Base-by-base conservation (phyloP, 192 early-diverging fungal species). In the Tieghemiomyces parasiticus region DNA sequence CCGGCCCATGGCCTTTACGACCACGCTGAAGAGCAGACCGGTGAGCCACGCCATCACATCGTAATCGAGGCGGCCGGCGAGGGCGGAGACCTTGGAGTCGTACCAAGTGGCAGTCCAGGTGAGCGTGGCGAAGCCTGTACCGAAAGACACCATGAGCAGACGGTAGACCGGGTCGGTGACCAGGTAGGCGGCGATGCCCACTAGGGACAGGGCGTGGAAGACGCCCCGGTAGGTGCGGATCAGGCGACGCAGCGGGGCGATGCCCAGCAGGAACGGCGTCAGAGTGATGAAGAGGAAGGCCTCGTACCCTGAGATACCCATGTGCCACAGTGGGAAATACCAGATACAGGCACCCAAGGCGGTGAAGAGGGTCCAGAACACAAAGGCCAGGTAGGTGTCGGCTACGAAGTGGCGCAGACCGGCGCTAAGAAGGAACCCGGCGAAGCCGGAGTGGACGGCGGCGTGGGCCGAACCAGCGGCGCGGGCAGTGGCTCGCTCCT, bases 251-350 rank as follows among this genome's bases (percentile, higher is more conserved):
- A 87, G 60, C 9, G 66, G 63, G 3, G 63, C 66, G 29, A 86
- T 71, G 35, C 79, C 82, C 16, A 87, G 72, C 20, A 87, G 51
- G 22, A 74, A 65, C 0, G 84, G 79, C 10, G 76, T 63, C 14
- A 76, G 51, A 35, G 81, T 83, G 20, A 80, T 71, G 19, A 89
- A 74, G 62, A 89, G 67, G 32, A 80, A 80, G 6, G 78, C 80
- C 63, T 89, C 87, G 62, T 80, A 87, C 53, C 87, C 87, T 16
- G 85, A 87, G 63, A 89, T 77, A 3, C 87, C 87, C 87, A 89
- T 89, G 67, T 86, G 77, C 82, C 85, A 89, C 33, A 89, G 69
- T 25, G 87, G 87, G 63, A 89, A 89, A 65, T 89, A 89, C 87
- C 87, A 84, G 58, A 79, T 80, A 52, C 81, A 74, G 30, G 86